Evolutionary conservation across 2,329 filamentous ascomycete species (phyloP).

Genomic region (Sporothrix mexicana): DNA sequence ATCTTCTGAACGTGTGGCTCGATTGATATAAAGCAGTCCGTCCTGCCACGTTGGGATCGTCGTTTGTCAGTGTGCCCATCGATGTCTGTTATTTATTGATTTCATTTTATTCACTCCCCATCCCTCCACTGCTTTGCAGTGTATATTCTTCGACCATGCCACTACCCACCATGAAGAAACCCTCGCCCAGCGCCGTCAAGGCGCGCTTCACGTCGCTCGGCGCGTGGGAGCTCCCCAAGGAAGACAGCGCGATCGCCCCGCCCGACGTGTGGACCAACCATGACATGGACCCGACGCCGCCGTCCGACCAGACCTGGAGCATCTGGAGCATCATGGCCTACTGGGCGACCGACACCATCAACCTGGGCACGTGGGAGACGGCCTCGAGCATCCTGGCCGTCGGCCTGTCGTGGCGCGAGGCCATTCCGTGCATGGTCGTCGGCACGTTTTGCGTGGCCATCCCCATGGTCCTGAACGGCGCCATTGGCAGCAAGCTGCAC

Average conservation of each 20-base stretch:
- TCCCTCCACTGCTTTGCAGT: neutral
- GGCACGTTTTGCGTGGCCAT: constrained; percentile 66
- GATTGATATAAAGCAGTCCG: constrained; percentile 13
- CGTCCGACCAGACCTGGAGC: constrained; percentile 46
- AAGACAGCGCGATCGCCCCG: constrained; percentile 44
- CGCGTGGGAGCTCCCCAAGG: constrained; percentile 44
- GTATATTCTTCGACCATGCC: neutral
- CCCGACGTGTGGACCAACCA: constrained; percentile 43
- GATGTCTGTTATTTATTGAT: neutral
- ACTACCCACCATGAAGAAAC: constrained; percentile 35
- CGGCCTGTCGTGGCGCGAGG: constrained; percentile 50
- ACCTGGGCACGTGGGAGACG: constrained; percentile 42
- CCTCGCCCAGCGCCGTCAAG: constrained; percentile 26
- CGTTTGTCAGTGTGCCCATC: neutral
- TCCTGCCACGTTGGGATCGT: constrained; percentile 13
- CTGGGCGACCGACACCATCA: constrained; percentile 42
- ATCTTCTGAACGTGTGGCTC: neutral
- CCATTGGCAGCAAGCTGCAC: constrained; percentile 54
- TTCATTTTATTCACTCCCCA: neutral
- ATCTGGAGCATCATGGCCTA: constrained; percentile 42
- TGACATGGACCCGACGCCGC: constrained; percentile 47
- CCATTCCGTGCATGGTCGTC: constrained; percentile 58
- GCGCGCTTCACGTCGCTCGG: constrained; percentile 36
- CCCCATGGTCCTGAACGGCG: constrained; percentile 56
- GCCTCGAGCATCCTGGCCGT: constrained; percentile 39